phyloP scores from a whole-genome alignment of 179 eudicot genomes.

The Patellifolia procumbens region DNA sequence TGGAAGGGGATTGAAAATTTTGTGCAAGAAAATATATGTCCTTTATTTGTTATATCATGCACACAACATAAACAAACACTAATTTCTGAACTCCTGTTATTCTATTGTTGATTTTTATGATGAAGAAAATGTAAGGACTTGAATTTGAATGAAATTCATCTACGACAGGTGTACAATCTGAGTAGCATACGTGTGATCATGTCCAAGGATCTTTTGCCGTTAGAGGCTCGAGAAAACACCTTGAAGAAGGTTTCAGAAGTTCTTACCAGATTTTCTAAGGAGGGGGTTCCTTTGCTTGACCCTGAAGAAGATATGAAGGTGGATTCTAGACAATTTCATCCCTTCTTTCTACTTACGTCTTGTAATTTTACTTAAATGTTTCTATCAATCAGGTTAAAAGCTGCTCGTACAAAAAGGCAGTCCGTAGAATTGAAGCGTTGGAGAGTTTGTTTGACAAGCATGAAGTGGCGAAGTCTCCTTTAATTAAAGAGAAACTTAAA shows the following conservation, averaged over 20 bases:
- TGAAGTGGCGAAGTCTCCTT: slow-evolving; percentile 84
- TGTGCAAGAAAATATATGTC: too few species aligned
- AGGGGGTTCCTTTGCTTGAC: slow-evolving; percentile 81
- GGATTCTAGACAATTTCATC: neutral
- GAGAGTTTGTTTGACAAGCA: slow-evolving; percentile 82
- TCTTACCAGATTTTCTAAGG: slow-evolving; percentile 71
- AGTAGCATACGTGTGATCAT: slow-evolving; percentile 71
- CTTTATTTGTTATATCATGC: too few species aligned
- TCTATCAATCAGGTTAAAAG: slow-evolving; percentile 63
- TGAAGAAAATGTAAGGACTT: neutral
- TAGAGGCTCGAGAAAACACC: slow-evolving; percentile 83
- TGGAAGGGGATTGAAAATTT: too few species aligned
- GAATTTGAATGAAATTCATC: slow-evolving; percentile 1
- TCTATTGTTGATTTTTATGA: neutral
- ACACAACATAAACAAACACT: too few species aligned
- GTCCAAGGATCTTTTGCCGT: slow-evolving; percentile 82
- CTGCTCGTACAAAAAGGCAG: slow-evolving; percentile 74
- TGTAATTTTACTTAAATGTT: slow-evolving; percentile 11
- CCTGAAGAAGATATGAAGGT: slow-evolving; percentile 99
- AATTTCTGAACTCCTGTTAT: neutral
- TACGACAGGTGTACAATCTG: slow-evolving; percentile 63
- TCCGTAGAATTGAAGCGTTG: slow-evolving; percentile 80
- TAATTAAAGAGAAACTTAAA: slow-evolving; percentile 76
- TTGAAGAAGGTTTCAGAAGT: slow-evolving; percentile 90
- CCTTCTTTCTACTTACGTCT: neutral